Evolutionary conservation across 139 green algal species (phyloP), one percentile per base, ranked within the genome.

Genomic region (Gonium pectorale): DNA sequence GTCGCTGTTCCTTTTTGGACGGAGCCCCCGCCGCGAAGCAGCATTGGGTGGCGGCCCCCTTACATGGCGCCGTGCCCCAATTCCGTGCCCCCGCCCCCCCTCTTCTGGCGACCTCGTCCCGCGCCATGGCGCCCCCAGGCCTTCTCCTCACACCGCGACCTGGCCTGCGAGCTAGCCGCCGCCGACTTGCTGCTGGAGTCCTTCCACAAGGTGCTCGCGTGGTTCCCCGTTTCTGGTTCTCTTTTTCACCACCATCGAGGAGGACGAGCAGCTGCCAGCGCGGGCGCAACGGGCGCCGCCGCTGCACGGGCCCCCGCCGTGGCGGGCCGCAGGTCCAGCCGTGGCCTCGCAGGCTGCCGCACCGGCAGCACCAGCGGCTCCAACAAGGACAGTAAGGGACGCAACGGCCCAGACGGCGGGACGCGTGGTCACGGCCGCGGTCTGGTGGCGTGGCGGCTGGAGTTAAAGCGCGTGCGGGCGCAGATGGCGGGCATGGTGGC

Each of bases 221-320:
- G 8, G 29, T 69, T 81, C 54, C 73, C 73, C n/a, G n/a, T n/a
- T n/a, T n/a, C n/a, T n/a, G n/a, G n/a, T n/a, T n/a, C n/a, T n/a
- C n/a, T n/a, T n/a, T n/a, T n/a, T n/a, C 38, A 81, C 73, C 73
- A 59, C 73, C 52, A 46, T 64, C 29, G 73, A 69, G 26, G 27
- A 81, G 26, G 73, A 81, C 73, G 38, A 70, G 54, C 27, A 56
- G 59, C 52, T 81, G 35, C 54, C 69, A 11, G 72, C 72, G 35
- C 26, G 24, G 22, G 73, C 54, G 38, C 73, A 24, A 1, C 54
- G 13, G 38, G 27, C 15, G 40, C 26, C n/a, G n/a, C n/a, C 29
- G 70, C 15, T 5, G 21, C 70, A 19, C 17, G 15, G 19, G 19
- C 67, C 21, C 40, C 67, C 24, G 40, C 40, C 40, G 35, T 5